phyloP scores from a whole-genome alignment of 169 alveolate species.

The Eimeria necatrix region DNA sequence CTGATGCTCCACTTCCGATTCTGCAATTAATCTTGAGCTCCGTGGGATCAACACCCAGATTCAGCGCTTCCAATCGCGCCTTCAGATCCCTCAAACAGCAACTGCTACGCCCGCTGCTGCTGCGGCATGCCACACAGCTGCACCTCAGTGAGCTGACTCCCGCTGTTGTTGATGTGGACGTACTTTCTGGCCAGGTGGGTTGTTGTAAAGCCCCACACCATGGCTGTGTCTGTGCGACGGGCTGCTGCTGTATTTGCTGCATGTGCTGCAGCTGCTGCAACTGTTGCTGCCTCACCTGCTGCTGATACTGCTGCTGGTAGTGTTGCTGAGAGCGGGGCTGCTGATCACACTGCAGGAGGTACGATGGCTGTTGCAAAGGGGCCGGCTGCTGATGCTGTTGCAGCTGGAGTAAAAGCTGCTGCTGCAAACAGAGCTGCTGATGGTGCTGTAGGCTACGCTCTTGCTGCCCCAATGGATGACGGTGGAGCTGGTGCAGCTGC shows the following conservation, averaged over 20 bases:
- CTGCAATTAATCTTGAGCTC: conserved; percentile 19
- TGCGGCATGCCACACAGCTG: conserved; percentile 56
- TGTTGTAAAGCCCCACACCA: background rate
- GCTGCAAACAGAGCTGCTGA: conserved; percentile 60
- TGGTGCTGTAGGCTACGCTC: conserved; percentile 29
- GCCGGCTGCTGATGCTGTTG: conserved; percentile 57
- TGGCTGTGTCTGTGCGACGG: background rate
- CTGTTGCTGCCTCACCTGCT: conserved; percentile 5
- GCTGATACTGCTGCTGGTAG: conserved; percentile 44
- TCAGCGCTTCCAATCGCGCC: conserved; percentile 37
- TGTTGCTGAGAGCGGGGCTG: background rate
- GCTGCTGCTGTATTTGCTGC: conserved; percentile 27
- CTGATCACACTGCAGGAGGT: conserved; percentile 39
- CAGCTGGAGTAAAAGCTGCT: conserved; percentile 7
- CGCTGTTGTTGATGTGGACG: conserved; percentile 14
- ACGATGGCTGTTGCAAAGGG: background rate
- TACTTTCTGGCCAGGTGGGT: conserved; percentile 1
- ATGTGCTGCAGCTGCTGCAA: conserved; percentile 18
- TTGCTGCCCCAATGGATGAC: conserved; percentile 28
- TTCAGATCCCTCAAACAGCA: conserved; percentile 54
- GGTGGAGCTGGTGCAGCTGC: conserved; percentile 34
- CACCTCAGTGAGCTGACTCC: background rate
- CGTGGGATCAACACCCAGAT: conserved; percentile 15
- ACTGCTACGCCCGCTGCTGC: conserved; percentile 69
- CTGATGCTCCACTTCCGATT: conserved; percentile 82